phyloP scores from a whole-genome alignment of 1,139 yeast genomes.

The Kurtzmaniella quercitrusa region DNA sequence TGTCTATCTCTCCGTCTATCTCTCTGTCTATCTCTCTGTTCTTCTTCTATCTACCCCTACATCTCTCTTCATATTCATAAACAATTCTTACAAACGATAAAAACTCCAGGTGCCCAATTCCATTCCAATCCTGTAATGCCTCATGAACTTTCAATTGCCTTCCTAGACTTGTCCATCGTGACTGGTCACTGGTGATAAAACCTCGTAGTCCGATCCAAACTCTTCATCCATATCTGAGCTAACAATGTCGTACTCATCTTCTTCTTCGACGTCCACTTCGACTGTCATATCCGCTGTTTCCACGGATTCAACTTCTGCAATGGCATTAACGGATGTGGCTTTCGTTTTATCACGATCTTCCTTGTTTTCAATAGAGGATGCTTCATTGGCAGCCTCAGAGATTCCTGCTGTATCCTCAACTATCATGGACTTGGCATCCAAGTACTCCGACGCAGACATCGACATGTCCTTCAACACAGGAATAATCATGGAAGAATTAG shows the following conservation, averaged over 20 bases:
- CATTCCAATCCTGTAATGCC: background rate
- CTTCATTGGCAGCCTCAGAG: background rate
- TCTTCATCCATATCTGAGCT: slow-evolving; percentile 27
- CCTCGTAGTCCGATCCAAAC: slow-evolving; percentile 35
- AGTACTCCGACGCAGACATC: slow-evolving; percentile 16
- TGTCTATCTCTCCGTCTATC: too few species aligned
- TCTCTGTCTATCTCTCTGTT: too few species aligned
- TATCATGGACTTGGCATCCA: slow-evolving; percentile 18
- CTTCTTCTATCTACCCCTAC: too few species aligned
- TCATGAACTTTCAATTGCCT: background rate
- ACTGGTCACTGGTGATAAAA: slow-evolving; percentile 29
- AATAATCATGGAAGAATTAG: slow-evolving; percentile 1
- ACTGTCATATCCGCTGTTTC: background rate
- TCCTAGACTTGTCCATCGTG: slow-evolving; percentile 4
- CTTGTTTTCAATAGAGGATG: too few species aligned
- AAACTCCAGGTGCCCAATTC: background rate
- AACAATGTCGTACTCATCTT: slow-evolving; percentile 28
- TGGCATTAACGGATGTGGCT: background rate
- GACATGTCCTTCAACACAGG: slow-evolving; percentile 6
- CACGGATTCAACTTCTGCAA: background rate
- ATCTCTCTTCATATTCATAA: too few species aligned
- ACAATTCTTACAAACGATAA: background rate
- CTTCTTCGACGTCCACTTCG: slow-evolving; percentile 7
- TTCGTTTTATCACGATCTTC: background rate
- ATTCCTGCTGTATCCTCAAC: slow-evolving; percentile 2